Conservation (phyloP, 805 yeast genomes). For the Ascoidea asiatica region DNA sequence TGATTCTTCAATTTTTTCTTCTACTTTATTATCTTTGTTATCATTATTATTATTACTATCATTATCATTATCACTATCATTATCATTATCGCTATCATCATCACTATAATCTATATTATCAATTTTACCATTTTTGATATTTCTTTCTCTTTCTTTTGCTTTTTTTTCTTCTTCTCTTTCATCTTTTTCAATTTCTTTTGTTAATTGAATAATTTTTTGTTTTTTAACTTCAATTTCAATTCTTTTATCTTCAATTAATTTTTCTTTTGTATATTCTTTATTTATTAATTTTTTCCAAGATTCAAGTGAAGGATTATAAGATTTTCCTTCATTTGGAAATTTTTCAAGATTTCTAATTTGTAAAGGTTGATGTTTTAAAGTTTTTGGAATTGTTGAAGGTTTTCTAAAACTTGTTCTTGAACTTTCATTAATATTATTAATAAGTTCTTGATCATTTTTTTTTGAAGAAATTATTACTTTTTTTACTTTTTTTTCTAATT, state of each 20-base stretch:
- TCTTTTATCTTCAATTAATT: constrained; percentile 52
- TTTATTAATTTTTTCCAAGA: constrained; percentile 68
- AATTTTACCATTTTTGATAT: constrained; percentile 8
- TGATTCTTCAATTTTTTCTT: constrained; percentile 14
- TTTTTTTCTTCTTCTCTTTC: constrained; percentile 32
- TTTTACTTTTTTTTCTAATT: constrained; percentile 9
- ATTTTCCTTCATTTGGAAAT: constrained; percentile 74
- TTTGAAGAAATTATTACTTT: constrained; percentile 10
- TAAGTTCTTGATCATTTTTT: not conserved
- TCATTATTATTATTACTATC: constrained; percentile 25
- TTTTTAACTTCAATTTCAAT: constrained; percentile 47
- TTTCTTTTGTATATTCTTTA: constrained; percentile 53
- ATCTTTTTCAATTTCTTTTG: constrained; percentile 46
- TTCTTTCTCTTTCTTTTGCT: constrained; percentile 20
- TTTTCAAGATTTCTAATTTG: constrained; percentile 33
- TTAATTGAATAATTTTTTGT: constrained; percentile 48
- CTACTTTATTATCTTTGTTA: constrained; percentile 21
- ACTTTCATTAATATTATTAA: constrained; percentile 13
- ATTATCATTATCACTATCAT: constrained; percentile 20
- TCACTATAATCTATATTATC: too few relatives aligned
- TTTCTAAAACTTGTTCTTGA: constrained; percentile 28
- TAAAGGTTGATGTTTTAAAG: constrained; percentile 40
- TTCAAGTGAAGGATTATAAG: constrained; percentile 80
- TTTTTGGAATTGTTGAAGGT: constrained; percentile 40
- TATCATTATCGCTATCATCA: constrained; percentile 22